Evolutionary conservation across 345 rosid genomes (phyloP).

Genomic region (Rhizophora mangle): DNA sequence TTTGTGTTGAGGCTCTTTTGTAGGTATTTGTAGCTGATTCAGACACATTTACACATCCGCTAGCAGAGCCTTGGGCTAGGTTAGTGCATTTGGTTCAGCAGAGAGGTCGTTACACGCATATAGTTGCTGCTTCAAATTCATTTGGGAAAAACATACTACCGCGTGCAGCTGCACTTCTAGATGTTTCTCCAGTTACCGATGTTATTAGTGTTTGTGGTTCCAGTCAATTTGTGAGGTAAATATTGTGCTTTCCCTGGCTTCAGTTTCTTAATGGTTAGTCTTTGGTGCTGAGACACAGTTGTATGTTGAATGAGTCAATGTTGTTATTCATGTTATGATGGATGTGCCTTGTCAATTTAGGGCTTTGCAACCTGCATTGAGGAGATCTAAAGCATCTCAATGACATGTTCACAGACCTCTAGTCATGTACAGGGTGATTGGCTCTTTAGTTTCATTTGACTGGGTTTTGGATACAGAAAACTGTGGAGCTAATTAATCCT

Average conservation of each 20-base stretch:
- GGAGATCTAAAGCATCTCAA: not conserved
- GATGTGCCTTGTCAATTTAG: no score
- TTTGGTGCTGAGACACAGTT: not conserved
- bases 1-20: constrained; percentile 7
- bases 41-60: constrained; percentile 55
- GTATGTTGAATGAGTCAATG: not conserved
- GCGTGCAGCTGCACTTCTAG: constrained; percentile 87
- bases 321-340: no score
- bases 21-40: constrained; percentile 94
- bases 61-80: constrained; percentile 92
- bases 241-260: not conserved
- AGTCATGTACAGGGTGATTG: not conserved
- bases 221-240: constrained; percentile 68
- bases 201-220: constrained; percentile 63
- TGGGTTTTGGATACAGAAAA: no score
- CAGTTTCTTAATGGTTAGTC: not conserved
- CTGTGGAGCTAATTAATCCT: no score
- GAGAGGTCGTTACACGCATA: constrained; percentile 64
- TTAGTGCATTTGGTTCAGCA: constrained; percentile 69
- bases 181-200: constrained; percentile 93
- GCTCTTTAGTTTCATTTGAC: not conserved
- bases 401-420: not conserved
- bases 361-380: not conserved
- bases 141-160: constrained; percentile 89
- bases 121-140: constrained; percentile 72